Conservation (phyloP, 768 basidiomycete species). For the Pisolithus albus region DNA sequence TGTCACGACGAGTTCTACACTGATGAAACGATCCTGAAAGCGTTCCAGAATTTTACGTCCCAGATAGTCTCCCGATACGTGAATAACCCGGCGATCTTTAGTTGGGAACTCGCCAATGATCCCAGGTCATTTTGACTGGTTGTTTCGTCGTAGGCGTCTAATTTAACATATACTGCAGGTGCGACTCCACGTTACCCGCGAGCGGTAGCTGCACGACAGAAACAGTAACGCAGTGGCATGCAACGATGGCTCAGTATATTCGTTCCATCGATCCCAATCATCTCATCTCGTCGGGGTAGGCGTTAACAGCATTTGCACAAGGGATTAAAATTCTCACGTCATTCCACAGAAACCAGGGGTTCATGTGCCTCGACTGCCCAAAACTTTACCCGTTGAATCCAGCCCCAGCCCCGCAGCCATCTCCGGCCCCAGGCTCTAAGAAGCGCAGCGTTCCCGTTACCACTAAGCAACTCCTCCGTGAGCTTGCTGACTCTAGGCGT, state of each 20-base stretch:
- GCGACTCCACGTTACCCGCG: slow-evolving; percentile 46
- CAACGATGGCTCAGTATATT: slow-evolving; percentile 39
- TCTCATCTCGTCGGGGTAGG: slow-evolving; percentile 56
- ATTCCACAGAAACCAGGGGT: slow-evolving; percentile 42
- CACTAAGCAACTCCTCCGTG: slow-evolving; percentile 39
- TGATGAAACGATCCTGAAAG: slow-evolving; percentile 39
- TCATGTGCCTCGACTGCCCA: slow-evolving; percentile 48
- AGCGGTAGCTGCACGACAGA: slow-evolving; percentile 39
- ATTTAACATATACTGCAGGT: slow-evolving; percentile 30
- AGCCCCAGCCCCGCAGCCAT: slow-evolving; percentile 32
- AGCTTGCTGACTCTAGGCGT: slow-evolving; percentile 44
- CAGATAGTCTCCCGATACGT: slow-evolving; percentile 51
- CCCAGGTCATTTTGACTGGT: slow-evolving; percentile 35
- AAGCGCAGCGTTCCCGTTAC: slow-evolving; percentile 42
- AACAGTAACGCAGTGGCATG: slow-evolving; percentile 54
- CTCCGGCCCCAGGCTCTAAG: slow-evolving; percentile 33
- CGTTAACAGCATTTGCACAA: background rate
- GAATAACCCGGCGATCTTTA: slow-evolving; percentile 45
- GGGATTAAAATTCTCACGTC: background rate
- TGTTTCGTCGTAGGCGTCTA: background rate
- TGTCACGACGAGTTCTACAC: slow-evolving; percentile 57
- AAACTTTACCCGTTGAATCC: slow-evolving; percentile 43
- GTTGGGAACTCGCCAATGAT: slow-evolving; percentile 66
- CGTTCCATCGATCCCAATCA: slow-evolving; percentile 52
- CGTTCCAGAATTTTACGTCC: slow-evolving; percentile 53